phyloP scores from a whole-genome alignment of 306 rosid species.

The Quercus bicolor region DNA sequence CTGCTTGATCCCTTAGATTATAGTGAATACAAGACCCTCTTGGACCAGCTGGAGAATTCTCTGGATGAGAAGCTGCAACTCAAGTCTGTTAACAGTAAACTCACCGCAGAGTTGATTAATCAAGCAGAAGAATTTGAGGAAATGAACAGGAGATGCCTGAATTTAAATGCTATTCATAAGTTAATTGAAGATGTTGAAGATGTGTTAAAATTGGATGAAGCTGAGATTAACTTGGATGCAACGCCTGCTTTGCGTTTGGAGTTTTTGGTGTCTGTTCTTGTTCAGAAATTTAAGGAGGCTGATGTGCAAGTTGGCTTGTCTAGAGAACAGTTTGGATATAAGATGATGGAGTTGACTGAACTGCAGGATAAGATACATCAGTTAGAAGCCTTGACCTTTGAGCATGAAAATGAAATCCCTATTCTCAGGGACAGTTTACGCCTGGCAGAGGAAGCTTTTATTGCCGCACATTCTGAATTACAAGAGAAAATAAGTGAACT shows the following conservation, averaged over 20 bases:
- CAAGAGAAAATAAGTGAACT: constrained; percentile 61
- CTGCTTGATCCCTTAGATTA: constrained; percentile 58
- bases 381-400: constrained; percentile 43
- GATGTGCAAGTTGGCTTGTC: constrained; percentile 47
- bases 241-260: constrained; percentile 53
- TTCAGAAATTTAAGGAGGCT: constrained; percentile 62
- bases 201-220: constrained; percentile 45
- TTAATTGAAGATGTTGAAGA: constrained; percentile 56
- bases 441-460: constrained; percentile 65
- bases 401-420: constrained; percentile 66
- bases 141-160: constrained; percentile 52
- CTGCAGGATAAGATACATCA: constrained; percentile 52
- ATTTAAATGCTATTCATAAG: constrained; percentile 48
- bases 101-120: constrained; percentile 56
- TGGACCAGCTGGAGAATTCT: constrained; percentile 48
- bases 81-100: constrained; percentile 47
- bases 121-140: constrained; percentile 59
- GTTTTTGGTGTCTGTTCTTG: constrained; percentile 56
- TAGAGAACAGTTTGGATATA: constrained; percentile 47
- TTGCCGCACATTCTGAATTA: constrained; percentile 49
- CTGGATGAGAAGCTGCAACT: constrained; percentile 54
- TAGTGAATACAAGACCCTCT: constrained; percentile 45
- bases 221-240: constrained; percentile 30
- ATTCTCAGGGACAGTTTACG: constrained; percentile 72
- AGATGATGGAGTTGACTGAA: constrained; percentile 47